A percentile compares a stretch with the other conserved stretches of the same genome.
Conservation (phyloP, 352 stramenopile genomes). For the Globisporangium nunn region DNA sequence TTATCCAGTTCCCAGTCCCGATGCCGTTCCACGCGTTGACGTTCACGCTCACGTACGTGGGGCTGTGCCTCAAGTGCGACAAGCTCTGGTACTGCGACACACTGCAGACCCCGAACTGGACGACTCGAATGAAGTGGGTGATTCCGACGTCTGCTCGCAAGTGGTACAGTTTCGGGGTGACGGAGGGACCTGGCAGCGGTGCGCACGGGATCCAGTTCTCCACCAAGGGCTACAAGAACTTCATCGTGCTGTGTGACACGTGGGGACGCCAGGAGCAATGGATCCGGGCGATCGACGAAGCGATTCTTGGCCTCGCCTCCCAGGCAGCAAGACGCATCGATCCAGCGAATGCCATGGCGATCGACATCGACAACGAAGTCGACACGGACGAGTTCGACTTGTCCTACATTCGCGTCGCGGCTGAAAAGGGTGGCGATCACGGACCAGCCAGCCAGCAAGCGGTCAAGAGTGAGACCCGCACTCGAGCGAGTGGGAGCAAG, state of each 20-base stretch:
- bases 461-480: conserved; percentile 4
- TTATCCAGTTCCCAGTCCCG: conserved; percentile 84
- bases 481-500: neutral
- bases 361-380: conserved; percentile 87
- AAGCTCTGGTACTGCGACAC: conserved; percentile 88
- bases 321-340: conserved; percentile 56
- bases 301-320: conserved; percentile 54
- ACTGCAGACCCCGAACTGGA: conserved; percentile 75
- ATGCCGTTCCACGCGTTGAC: conserved; percentile 87
- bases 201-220: conserved; percentile 82
- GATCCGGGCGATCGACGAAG: conserved; percentile 79
- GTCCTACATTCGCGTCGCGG: conserved; percentile 23
- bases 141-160: conserved; percentile 81
- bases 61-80: conserved; percentile 81
- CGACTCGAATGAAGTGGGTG: conserved; percentile 87
- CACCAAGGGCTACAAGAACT: conserved; percentile 86
- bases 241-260: conserved; percentile 80
- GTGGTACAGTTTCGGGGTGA: conserved; percentile 84
- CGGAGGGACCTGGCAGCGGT: conserved; percentile 70
- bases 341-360: conserved; percentile 66
- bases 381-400: conserved; percentile 73
- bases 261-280: conserved; percentile 84
- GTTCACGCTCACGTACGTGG: conserved; percentile 82
- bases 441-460: conserved; percentile 1
- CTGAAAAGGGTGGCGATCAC: conserved; percentile 17